These are phyloP conservation scores for Phanerochaete carnosa DNA, from an alignment of 768 basidiomycete species.

Conservation along the genomic window DNA sequence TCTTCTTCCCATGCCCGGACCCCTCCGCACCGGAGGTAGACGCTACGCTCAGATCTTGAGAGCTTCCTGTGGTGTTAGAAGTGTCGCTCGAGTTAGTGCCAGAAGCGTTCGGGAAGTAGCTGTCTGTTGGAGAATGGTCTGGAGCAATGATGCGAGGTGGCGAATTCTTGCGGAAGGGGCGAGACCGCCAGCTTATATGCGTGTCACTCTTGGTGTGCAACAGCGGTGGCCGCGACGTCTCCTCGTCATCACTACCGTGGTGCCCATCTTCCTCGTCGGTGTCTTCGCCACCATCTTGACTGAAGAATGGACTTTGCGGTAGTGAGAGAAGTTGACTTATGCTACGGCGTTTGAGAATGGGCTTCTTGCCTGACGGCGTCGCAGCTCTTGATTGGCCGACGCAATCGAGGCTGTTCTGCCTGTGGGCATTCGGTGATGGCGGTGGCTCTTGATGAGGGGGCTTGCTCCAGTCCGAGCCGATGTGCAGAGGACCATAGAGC, in stretches of 20 bases:
- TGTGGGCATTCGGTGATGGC: not conserved
- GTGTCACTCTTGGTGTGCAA: slow-evolving; percentile 89
- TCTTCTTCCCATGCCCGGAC: slow-evolving; percentile 50
- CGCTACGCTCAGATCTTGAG: slow-evolving; percentile 26
- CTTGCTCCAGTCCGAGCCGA: slow-evolving; percentile 70
- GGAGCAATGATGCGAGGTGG: slow-evolving; percentile 59
- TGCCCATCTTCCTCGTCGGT: not conserved
- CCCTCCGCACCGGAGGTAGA: slow-evolving; percentile 25
- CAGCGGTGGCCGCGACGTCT: slow-evolving; percentile 49
- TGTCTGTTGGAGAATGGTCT: slow-evolving; percentile 8
- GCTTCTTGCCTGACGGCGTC: slow-evolving; percentile 48
- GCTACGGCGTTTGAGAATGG: slow-evolving; percentile 94
- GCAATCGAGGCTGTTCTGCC: slow-evolving; percentile 7
- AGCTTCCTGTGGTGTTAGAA: slow-evolving; percentile 28
- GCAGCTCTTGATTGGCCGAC: not conserved
- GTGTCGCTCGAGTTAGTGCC: slow-evolving; percentile 21
- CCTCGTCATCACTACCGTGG: slow-evolving; percentile 2
- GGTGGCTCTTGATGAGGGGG: slow-evolving; percentile 1
- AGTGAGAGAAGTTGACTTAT: slow-evolving; percentile 76
- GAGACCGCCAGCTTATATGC: slow-evolving; percentile 50
- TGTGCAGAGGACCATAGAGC: slow-evolving; percentile 96
- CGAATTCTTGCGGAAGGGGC: slow-evolving; percentile 57
- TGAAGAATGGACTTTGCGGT: slow-evolving; percentile 22
- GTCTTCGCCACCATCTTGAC: slow-evolving; percentile 13
- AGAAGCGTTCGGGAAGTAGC: slow-evolving; percentile 22